Evolutionary conservation across 441 rosid species (phyloP).

Genomic region (Euphorbia celastroides): DNA sequence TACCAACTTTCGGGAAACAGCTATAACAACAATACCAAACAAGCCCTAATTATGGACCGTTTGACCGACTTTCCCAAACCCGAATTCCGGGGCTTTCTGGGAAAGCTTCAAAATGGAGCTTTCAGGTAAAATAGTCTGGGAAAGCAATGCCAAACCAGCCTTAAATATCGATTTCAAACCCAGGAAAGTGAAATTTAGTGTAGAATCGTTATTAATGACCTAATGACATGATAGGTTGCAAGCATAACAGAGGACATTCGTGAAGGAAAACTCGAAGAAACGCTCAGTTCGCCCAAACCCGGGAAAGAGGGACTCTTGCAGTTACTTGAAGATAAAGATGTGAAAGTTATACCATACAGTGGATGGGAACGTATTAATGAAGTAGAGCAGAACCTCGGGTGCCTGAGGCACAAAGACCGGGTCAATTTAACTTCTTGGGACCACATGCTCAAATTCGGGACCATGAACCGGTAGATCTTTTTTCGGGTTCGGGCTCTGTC

Average conservation of each 20-base stretch:
- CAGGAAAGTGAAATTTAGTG: neutral
- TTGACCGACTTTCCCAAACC: too few relatives aligned
- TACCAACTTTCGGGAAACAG: too few relatives aligned
- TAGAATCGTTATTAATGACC: slow-evolving; percentile 1
- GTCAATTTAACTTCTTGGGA: slow-evolving; percentile 64
- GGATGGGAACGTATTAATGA: slow-evolving; percentile 71
- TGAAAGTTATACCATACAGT: slow-evolving; percentile 41
- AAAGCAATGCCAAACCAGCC: too few relatives aligned
- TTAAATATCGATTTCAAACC: too few relatives aligned
- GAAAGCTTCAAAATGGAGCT: too few relatives aligned
- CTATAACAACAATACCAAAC: too few relatives aligned
- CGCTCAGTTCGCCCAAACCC: slow-evolving; percentile 30
- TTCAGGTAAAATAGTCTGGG: too few relatives aligned
- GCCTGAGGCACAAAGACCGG: slow-evolving; percentile 50
- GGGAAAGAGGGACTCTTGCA: slow-evolving; percentile 67
- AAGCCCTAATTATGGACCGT: too few relatives aligned
- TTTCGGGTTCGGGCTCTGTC: too few relatives aligned
- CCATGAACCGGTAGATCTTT: too few relatives aligned
- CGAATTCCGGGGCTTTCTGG: too few relatives aligned
- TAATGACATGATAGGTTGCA: slow-evolving; percentile 41
- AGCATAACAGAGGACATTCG: slow-evolving; percentile 68
- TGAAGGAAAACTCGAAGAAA: slow-evolving; percentile 31
- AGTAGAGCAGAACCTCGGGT: slow-evolving; percentile 62
- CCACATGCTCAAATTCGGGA: slow-evolving; percentile 41
- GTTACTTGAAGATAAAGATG: slow-evolving; percentile 42